Evolutionary conservation across 2,329 filamentous ascomycete genomes (phyloP).

Genomic region (Aspergillus sp.): DNA sequence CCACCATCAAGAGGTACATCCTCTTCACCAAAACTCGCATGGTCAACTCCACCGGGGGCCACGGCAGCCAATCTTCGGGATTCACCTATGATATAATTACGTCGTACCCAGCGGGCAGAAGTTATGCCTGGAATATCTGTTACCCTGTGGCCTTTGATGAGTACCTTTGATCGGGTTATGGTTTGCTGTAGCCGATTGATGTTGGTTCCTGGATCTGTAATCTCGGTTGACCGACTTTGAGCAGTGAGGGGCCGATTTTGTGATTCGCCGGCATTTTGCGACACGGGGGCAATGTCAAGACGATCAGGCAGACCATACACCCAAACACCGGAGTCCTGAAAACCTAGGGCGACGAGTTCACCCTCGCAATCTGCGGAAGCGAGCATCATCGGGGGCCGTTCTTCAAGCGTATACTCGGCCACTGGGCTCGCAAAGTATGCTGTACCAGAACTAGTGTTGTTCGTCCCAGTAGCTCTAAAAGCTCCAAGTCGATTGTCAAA

Average conservation of each 20-base stretch:
- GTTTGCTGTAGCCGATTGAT: constrained; percentile 34
- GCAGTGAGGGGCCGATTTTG: constrained; percentile 1
- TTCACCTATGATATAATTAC: constrained; percentile 54
- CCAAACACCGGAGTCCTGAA: constrained; percentile 72
- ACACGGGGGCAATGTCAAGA: constrained; percentile 57
- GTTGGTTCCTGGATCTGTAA: constrained; percentile 20
- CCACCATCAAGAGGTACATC: constrained; percentile 77
- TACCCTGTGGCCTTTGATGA: constrained; percentile 67
- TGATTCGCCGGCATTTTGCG: constrained; percentile 10
- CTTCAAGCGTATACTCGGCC: constrained; percentile 48
- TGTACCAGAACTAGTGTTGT: constrained; percentile 72
- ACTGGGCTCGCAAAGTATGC: constrained; percentile 75
- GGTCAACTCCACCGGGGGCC: constrained; percentile 66
- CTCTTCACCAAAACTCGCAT: constrained; percentile 66
- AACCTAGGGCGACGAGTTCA: constrained; percentile 72
- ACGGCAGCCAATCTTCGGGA: constrained; percentile 62
- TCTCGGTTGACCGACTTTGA: constrained; percentile 1
- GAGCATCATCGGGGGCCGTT: constrained; percentile 65
- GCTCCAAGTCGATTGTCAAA: constrained; percentile 76
- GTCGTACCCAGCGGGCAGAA: constrained; percentile 70
- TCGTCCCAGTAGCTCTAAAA: constrained; percentile 73
- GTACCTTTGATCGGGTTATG: constrained; percentile 59
- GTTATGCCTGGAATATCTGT: constrained; percentile 65
- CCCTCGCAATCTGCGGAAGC: constrained; percentile 69
- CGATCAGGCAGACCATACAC: constrained; percentile 76